A percentile compares a stretch with the other conserved stretches of the same genome.
phyloP scores from a whole-genome alignment of 2,329 filamentous ascomycete genomes.

The Phialophora verrucosa region DNA sequence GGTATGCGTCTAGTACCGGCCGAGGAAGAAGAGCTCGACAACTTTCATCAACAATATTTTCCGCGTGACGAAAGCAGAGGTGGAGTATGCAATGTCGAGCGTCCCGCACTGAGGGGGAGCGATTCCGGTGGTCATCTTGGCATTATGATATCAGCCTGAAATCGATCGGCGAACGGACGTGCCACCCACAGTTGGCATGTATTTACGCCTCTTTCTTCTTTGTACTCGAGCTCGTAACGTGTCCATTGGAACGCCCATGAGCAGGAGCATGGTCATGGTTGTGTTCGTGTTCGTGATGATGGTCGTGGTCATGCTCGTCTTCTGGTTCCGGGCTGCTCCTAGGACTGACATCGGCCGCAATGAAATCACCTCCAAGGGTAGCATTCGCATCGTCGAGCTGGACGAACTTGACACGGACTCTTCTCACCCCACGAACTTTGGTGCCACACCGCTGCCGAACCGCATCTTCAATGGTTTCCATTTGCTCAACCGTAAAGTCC shows the following conservation, averaged over 20 bases:
- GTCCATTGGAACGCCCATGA: slow-evolving; percentile 23
- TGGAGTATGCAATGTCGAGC: slow-evolving; percentile 15
- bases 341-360: slow-evolving; percentile 66
- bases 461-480: slow-evolving; percentile 70
- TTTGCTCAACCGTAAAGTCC: slow-evolving; percentile 74
- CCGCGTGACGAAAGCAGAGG: slow-evolving; percentile 12
- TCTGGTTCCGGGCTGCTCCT: slow-evolving; percentile 67
- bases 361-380: slow-evolving; percentile 79
- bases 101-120: slow-evolving; percentile 8
- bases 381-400: slow-evolving; percentile 65
- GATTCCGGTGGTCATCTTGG: slow-evolving; percentile 34
- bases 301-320: slow-evolving; percentile 54
- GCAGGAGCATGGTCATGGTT: slow-evolving; percentile 21
- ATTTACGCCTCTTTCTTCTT: slow-evolving; percentile 27
- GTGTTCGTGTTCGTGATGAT: slow-evolving; percentile 41
- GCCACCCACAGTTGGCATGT: neutral
- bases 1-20: neutral
- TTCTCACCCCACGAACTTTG: slow-evolving; percentile 81
- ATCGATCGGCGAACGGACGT: slow-evolving; percentile 15
- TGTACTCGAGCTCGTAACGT: slow-evolving; percentile 19
- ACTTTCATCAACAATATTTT: slow-evolving; percentile 12
- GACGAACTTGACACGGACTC: slow-evolving; percentile 83
- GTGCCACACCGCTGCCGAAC: slow-evolving; percentile 74
- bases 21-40: slow-evolving; percentile 8
- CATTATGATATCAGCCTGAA: slow-evolving; percentile 40